Base-by-base conservation (phyloP, 106 monocot genomes). In the Apostasia ramifera region DNA sequence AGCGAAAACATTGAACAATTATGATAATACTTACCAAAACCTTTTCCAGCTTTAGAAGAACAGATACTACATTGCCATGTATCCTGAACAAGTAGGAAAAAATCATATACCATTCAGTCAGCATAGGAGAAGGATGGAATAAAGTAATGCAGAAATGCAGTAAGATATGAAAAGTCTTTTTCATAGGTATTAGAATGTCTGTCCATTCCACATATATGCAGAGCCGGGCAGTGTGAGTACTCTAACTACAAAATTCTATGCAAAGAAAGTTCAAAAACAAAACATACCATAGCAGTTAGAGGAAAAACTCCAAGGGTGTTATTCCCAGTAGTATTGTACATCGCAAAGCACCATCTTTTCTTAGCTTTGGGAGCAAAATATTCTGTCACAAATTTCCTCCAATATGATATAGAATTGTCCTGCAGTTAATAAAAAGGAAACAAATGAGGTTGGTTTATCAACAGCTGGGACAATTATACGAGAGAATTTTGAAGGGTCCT, bases 381-480 rank as follows among this genome's bases (percentile, higher is more conserved):
- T 67, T 98, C 85, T 0, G 68, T 61, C 45, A 90, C 89, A 79
- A 98, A 84, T 74, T 98, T 90, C 67, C 79, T 98, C 97, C 97
- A 98, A 66, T 98, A 98, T 13, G 75, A 41, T 66, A 98, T 85
- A 26, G 83, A 74, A 58, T 98, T 92, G 40, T 92, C 90, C 97
- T 98, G 76, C 56, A 77, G 41, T 1, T 63, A 63, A 47, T 7
- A 59, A 48, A 3, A 38, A 72, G 3, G 8, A 42, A 8, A 45
- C 11, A 61, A 57, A 58, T 5, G 2, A 56, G 6, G 26, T 26
- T 26, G 26, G 26, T 26, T 26, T 26, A 26, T 26, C 26, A 26
- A 26, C 26, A 26, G 26, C 26, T 26, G n/a, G 10, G 12, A 3
- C 4, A 8, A 4, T 3, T 4, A 57, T 70, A 56, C 6, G 60